These are phyloP conservation scores for Beauveria sp. DNA, from an alignment of 2,329 filamentous ascomycete genomes.

Conservation along the genomic window DNA sequence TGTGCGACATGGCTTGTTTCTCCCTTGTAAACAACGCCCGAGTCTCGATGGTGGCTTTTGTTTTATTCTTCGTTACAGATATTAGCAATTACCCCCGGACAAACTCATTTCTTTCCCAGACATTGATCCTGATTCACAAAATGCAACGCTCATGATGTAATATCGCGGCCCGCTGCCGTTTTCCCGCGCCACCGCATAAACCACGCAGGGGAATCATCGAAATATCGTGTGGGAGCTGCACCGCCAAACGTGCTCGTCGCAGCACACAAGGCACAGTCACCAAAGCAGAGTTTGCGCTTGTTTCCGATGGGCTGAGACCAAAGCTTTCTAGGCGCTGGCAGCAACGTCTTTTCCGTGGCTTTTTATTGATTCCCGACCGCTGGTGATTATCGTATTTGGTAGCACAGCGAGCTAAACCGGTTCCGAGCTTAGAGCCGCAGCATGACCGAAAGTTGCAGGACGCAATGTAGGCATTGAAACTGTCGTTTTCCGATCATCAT, in stretches of 20 bases:
- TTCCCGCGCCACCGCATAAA: conserved; percentile 1
- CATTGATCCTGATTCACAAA: conserved; percentile 2
- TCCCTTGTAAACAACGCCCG: not conserved
- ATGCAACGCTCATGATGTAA: not conserved
- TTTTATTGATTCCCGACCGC: too few species aligned
- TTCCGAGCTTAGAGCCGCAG: too few species aligned
- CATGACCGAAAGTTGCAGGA: too few species aligned
- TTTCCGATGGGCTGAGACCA: not conserved
- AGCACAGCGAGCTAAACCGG: too few species aligned
- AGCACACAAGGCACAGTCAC: not conserved
- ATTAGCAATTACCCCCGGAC: not conserved
- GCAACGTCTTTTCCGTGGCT: not conserved
- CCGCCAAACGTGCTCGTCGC: not conserved
- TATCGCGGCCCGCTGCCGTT: conserved; percentile 1
- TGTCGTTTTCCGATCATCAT: too few species aligned
- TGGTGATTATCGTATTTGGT: too few species aligned
- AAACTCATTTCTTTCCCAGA: not conserved
- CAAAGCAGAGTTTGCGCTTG: not conserved
- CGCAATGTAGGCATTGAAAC: too few species aligned
- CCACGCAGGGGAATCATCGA: not conserved
- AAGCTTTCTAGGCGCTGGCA: not conserved
- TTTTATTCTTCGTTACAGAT: not conserved
- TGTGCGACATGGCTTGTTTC: conserved; percentile 7
- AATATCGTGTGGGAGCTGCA: not conserved
- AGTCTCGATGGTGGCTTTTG: not conserved